These are phyloP conservation scores for Plasmodium adleri DNA, from an alignment of 169 alveolate species.

Conservation along the genomic window DNA sequence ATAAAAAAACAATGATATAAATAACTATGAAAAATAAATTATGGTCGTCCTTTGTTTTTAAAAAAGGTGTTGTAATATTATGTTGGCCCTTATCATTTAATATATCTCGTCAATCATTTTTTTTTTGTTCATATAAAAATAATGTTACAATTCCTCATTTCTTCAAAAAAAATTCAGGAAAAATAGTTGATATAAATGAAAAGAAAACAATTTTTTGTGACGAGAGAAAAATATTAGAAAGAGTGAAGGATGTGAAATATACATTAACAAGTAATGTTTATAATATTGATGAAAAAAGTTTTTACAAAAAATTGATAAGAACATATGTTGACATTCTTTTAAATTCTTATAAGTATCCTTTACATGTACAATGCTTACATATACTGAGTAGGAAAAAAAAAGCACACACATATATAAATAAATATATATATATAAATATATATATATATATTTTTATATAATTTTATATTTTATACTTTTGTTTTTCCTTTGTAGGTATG, in stretches of 20 bases:
- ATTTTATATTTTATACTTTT: neutral
- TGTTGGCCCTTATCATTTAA: too few relatives aligned
- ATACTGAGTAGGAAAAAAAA: slow-evolving; percentile 25
- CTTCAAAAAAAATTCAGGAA: slow-evolving; percentile 3
- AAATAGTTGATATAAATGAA: neutral
- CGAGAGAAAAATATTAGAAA: neutral
- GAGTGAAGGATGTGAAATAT: neutral
- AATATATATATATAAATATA: too few relatives aligned
- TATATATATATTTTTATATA: neutral
- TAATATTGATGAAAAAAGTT: slow-evolving; percentile 6
- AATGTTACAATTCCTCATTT: slow-evolving; percentile 17
- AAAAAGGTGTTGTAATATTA: too few relatives aligned
- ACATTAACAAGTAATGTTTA: neutral
- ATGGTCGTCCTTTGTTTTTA: too few relatives aligned
- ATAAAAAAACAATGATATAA: neutral
- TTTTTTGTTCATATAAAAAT: too few relatives aligned
- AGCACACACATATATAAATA: neutral
- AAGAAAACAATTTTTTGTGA: neutral
- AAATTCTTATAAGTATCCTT: slow-evolving; percentile 25
- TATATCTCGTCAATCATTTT: too few relatives aligned
- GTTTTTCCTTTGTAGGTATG: slow-evolving; percentile 4
- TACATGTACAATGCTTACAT: slow-evolving; percentile 53
- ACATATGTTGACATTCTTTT: slow-evolving; percentile 56
- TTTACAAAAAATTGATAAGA: slow-evolving; percentile 41
- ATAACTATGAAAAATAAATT: too few relatives aligned